Conservation (phyloP, 2,329 filamentous ascomycete species). For the Ceratocystis huliohia region DNA sequence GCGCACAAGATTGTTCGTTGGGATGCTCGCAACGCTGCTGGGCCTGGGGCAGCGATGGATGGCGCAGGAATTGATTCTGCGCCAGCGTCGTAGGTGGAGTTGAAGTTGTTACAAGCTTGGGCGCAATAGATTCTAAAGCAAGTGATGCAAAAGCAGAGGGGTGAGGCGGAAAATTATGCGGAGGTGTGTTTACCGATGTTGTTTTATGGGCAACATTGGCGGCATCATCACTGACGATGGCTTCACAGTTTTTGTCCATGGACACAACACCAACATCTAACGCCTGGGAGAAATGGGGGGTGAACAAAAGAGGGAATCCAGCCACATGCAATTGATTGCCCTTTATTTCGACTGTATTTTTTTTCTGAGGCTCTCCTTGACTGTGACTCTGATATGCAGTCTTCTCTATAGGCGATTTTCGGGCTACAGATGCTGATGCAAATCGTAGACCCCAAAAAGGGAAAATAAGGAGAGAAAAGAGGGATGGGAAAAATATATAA, state of each 20-base stretch:
- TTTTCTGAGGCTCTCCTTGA: background rate
- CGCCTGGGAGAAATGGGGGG: background rate
- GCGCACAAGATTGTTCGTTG: background rate
- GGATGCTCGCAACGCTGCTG: background rate
- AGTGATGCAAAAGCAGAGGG: slow-evolving; percentile 4
- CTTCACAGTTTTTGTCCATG: slow-evolving; percentile 12
- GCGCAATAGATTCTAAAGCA: background rate
- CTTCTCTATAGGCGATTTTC: background rate
- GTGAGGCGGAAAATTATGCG: background rate
- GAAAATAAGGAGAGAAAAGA: background rate
- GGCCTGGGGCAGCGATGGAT: background rate
- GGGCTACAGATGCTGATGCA: slow-evolving; percentile 3
- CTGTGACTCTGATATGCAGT: background rate
- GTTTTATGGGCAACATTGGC: background rate
- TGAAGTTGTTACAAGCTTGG: background rate
- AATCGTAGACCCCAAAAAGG: background rate
- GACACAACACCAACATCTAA: slow-evolving; percentile 2
- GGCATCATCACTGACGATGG: slow-evolving; percentile 11
- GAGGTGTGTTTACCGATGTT: slow-evolving; percentile 7
- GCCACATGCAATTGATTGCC: background rate
- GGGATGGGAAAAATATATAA: background rate
- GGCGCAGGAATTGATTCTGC: background rate
- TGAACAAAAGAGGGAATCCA: background rate
- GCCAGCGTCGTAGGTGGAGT: background rate
- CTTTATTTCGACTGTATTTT: slow-evolving; percentile 1